Evolutionary conservation across 768 basidiomycete genomes (phyloP).

Genomic region (Kwoniella europaea): DNA sequence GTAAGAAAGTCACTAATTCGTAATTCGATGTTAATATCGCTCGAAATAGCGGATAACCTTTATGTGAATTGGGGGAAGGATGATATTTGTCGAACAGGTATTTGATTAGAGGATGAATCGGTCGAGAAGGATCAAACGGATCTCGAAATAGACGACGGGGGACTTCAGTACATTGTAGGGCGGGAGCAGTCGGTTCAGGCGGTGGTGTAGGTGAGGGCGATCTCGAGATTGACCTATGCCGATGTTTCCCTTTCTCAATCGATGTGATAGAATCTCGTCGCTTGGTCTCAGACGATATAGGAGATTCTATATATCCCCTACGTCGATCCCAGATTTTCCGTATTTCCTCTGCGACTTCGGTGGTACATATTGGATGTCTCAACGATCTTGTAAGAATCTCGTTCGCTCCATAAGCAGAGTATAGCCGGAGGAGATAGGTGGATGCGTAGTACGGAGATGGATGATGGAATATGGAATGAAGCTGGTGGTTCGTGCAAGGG

Average conservation of each 20-base stretch:
- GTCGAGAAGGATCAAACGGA: constrained; percentile 23
- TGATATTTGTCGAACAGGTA: constrained; percentile 58
- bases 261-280: not conserved
- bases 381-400: constrained; percentile 44
- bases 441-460: constrained; percentile 69
- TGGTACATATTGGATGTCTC: constrained; percentile 53
- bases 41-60: constrained; percentile 79
- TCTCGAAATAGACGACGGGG: constrained; percentile 37
- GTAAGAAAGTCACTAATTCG: constrained; percentile 72
- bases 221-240: constrained; percentile 8
- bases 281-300: not conserved
- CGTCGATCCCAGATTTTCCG: constrained; percentile 41
- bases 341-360: constrained; percentile 45
- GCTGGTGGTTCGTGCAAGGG: constrained; percentile 65
- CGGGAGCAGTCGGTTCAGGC: constrained; percentile 4
- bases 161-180: constrained; percentile 36
- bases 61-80: constrained; percentile 69
- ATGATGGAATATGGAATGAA: constrained; percentile 65
- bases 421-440: constrained; percentile 66
- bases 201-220: not conserved
- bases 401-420: constrained; percentile 36
- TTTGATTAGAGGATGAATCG: constrained; percentile 43
- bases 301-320: constrained; percentile 17
- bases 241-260: not conserved
- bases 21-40: constrained; percentile 72